Base-by-base conservation (phyloP, 2,329 filamentous ascomycete genomes). In the Xylaria sp. region DNA sequence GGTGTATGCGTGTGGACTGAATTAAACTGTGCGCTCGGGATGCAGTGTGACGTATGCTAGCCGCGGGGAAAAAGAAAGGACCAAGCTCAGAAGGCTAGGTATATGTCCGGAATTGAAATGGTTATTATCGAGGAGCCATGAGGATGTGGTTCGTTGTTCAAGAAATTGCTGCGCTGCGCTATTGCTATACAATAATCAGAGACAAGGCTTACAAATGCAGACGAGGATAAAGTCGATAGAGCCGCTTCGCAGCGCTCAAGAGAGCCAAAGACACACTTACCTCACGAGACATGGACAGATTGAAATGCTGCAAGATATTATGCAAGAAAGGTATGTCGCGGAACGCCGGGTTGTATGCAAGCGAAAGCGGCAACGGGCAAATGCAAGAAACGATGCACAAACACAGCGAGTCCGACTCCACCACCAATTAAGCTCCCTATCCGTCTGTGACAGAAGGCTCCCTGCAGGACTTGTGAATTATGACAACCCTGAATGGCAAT, bases 81-180 rank as follows among this genome's bases (percentile, higher is more conserved):
- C 43, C 17, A 52, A 43, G 15, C 42, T 50, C 42, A 23, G 15
- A 31, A 19, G 25, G 15, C 33, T 31, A 31, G 17, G 23, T 60
- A 60, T 31, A 11, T 40, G 38, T 63, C 43, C 21, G 57, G 31
- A 51, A 63, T 62, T 68, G 64, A 59, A 45, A 63, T 67, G 66
- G 76, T 74, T 78, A 76, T 79, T 70, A 77, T 70, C 60, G 69
- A 70, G 70, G 64, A 69, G 73, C 72, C 76, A 78, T 79, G 61
- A 66, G 64, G 70, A 65, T 46, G 73, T 69, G 73, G 73, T 57
- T 74, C 38, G 69, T 74, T 73, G 70, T 75, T 57, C 73, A 64
- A 64, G 60, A 25, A 63, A 46, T 45, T 59, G 58, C 42, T 54
- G 33, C 31, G 28, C 45, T 54, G 33, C 31, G 28, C 45, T 54